These are phyloP conservation scores for Amylocystis lapponica DNA, from an alignment of 768 basidiomycete species.

Conservation along the genomic window DNA sequence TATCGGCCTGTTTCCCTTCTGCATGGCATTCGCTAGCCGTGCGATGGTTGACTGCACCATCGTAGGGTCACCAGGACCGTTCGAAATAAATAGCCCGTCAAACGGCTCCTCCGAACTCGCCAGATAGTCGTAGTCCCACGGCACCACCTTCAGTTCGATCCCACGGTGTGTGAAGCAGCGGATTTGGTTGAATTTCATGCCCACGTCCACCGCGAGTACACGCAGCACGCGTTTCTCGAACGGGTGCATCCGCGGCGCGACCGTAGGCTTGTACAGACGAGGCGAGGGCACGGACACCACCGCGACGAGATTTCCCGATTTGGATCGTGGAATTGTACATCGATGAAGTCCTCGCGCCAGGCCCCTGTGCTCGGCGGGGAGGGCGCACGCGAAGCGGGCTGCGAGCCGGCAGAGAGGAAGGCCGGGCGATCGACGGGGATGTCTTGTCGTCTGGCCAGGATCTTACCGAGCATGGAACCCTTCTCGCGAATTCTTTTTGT, in stretches of 20 bases:
- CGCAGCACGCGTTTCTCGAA: slow-evolving; percentile 69
- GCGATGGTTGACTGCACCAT: slow-evolving; percentile 70
- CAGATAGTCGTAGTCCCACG: slow-evolving; percentile 94
- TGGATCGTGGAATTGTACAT: slow-evolving; percentile 82
- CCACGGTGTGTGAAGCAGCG: slow-evolving; percentile 92
- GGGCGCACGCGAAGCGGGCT: slow-evolving; percentile 40
- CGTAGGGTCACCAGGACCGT: slow-evolving; percentile 95
- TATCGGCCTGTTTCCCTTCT: slow-evolving; percentile 76
- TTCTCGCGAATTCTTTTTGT: slow-evolving; percentile 96
- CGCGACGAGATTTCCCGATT: slow-evolving; percentile 90
- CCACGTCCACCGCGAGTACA: slow-evolving; percentile 89
- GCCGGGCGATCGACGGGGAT: slow-evolving; percentile 35
- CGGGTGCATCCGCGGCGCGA: slow-evolving; percentile 59
- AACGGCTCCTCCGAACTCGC: slow-evolving; percentile 67
- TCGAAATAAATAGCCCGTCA: slow-evolving; percentile 95
- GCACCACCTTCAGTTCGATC: slow-evolving; percentile 93
- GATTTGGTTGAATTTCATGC: slow-evolving; percentile 99
- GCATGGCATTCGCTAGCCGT: slow-evolving; percentile 59
- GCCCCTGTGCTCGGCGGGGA: slow-evolving; percentile 43
- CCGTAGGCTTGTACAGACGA: slow-evolving; percentile 59
- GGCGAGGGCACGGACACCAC: slow-evolving; percentile 73
- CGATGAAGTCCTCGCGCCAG: slow-evolving; percentile 84
- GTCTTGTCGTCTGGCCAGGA: slow-evolving; percentile 60
- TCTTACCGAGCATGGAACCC: slow-evolving; percentile 84
- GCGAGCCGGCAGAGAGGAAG: slow-evolving; percentile 32